These are phyloP conservation scores for Cyclostephanos invisitatus DNA, from an alignment of 108 stramenopile species.

Conservation along the genomic window DNA sequence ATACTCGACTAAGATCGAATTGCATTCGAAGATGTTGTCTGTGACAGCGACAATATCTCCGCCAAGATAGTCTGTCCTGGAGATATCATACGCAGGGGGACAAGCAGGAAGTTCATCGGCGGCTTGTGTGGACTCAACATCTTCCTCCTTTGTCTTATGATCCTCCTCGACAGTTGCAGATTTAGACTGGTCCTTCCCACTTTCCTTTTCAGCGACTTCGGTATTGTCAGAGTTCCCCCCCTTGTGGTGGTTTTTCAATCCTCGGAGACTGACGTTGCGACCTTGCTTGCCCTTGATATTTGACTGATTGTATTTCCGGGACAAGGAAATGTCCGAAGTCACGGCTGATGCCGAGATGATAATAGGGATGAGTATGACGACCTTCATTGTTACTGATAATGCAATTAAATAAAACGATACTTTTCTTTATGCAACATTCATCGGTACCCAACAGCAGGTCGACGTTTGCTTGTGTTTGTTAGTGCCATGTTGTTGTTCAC, in stretches of 20 bases:
- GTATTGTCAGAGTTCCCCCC: neutral
- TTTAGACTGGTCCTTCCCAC: neutral
- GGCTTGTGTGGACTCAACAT: too few species aligned
- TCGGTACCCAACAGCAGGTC: too few species aligned
- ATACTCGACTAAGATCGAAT: neutral
- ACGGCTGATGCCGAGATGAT: neutral
- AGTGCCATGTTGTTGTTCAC: too few species aligned
- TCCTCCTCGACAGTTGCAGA: neutral
- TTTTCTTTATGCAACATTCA: too few species aligned
- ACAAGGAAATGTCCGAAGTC: too few species aligned
- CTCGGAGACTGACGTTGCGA: neutral
- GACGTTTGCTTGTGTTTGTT: too few species aligned
- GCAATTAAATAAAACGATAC: neutral
- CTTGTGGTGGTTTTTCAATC: neutral
- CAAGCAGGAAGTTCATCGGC: neutral
- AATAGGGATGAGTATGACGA: neutral
- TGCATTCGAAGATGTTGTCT: slow-evolving; percentile 10
- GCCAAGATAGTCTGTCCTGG: slow-evolving; percentile 9
- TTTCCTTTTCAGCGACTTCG: neutral
- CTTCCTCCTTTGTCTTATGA: too few species aligned
- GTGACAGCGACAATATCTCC: slow-evolving; percentile 1
- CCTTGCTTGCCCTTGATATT: neutral
- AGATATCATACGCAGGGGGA: slow-evolving; percentile 11
- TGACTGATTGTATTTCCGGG: neutral
- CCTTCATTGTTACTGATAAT: neutral